These are phyloP conservation scores for Byssoonygena ceratinophila DNA, from an alignment of 2,329 filamentous ascomycete species.

Conservation along the genomic window DNA sequence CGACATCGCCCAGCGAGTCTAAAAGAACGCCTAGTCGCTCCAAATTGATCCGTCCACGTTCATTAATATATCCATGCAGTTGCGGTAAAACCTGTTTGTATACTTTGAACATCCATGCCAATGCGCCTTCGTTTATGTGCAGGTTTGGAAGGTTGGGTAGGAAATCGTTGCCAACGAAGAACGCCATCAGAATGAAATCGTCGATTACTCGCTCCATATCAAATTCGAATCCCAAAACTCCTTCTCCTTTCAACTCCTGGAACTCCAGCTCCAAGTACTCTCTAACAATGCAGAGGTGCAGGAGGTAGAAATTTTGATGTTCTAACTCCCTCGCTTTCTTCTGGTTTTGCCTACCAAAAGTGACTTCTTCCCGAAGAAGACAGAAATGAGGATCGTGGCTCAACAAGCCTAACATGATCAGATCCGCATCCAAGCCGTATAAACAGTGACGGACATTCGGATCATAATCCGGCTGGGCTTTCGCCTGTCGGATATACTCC, in stretches of 20 bases:
- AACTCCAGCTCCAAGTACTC: slow-evolving; percentile 97
- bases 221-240: slow-evolving; percentile 63
- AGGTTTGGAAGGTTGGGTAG: slow-evolving; percentile 89
- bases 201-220: slow-evolving; percentile 96
- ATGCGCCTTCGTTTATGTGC: slow-evolving; percentile 95
- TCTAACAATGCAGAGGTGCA: slow-evolving; percentile 94
- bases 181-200: slow-evolving; percentile 98
- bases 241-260: slow-evolving; percentile 72
- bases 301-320: slow-evolving; percentile 95
- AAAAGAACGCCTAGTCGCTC: slow-evolving; percentile 65
- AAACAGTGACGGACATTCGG: slow-evolving; percentile 91
- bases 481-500: slow-evolving; percentile 97
- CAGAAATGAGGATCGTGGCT: slow-evolving; percentile 99
- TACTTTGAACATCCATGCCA: slow-evolving; percentile 93
- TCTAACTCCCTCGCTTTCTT: slow-evolving; percentile 91
- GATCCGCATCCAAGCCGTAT: slow-evolving; percentile 91
- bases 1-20: slow-evolving; percentile 75
- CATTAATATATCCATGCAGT: slow-evolving; percentile 91
- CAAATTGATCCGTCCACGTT: slow-evolving; percentile 84
- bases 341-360: slow-evolving; percentile 79
- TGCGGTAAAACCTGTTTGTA: slow-evolving; percentile 85
- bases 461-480: slow-evolving; percentile 87
- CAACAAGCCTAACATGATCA: slow-evolving; percentile 95
- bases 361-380: slow-evolving; percentile 91
- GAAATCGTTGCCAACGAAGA: slow-evolving; percentile 99